These are phyloP conservation scores for Sporothrix schenckii DNA, from an alignment of 2,329 filamentous ascomycete genomes.

Conservation along the genomic window DNA sequence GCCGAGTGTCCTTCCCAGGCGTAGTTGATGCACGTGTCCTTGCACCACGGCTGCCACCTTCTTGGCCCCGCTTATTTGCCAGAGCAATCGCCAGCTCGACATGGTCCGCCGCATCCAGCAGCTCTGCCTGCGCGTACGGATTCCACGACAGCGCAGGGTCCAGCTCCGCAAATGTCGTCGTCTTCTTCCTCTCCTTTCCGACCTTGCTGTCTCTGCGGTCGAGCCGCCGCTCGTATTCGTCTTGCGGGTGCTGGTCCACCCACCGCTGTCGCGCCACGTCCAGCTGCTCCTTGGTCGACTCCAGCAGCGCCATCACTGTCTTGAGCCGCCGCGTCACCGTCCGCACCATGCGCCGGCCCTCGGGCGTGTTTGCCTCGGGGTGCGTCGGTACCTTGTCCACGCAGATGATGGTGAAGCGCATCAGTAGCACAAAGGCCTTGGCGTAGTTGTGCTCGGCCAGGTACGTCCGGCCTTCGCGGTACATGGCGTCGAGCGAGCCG, in stretches of 20 bases:
- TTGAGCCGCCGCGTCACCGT: slow-evolving; percentile 54
- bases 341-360: slow-evolving; percentile 66
- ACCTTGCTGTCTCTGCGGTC: neutral
- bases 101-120: slow-evolving; percentile 71
- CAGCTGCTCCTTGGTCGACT: slow-evolving; percentile 78
- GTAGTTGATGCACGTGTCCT: neutral
- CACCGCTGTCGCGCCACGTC: slow-evolving; percentile 69
- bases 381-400: slow-evolving; percentile 74
- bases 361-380: slow-evolving; percentile 70
- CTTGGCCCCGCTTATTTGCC: slow-evolving; percentile 68
- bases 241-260: slow-evolving; percentile 42
- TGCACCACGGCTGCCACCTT: neutral
- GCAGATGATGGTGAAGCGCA: slow-evolving; percentile 84
- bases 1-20: neutral
- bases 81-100: slow-evolving; percentile 75
- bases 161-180: slow-evolving; percentile 55
- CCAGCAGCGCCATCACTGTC: slow-evolving; percentile 69
- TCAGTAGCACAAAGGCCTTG: slow-evolving; percentile 88
- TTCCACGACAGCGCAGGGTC: slow-evolving; percentile 63
- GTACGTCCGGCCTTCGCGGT: slow-evolving; percentile 85
- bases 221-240: neutral
- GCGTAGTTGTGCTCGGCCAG: slow-evolving; percentile 82
- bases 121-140: slow-evolving; percentile 50
- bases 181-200: slow-evolving; percentile 40
- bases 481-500: slow-evolving; percentile 74